Percentiles rank a stretch among this genome's conserved stretches.
phyloP scores from a whole-genome alignment of 768 basidiomycete species.

The Hydnum rufescens region DNA sequence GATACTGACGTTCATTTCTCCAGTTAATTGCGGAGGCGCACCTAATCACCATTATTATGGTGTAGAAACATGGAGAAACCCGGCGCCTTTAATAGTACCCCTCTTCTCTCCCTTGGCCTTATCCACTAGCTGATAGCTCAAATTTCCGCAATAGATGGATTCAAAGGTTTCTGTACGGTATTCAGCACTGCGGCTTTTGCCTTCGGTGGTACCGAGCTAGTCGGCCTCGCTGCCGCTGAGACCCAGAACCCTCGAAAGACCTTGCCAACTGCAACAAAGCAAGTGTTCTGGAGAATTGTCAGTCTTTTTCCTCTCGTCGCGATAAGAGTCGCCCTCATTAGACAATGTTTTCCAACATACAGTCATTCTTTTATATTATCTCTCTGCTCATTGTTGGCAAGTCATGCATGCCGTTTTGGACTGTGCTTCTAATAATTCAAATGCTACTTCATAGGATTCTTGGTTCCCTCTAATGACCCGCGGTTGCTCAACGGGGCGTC shows the following conservation, averaged over 20 bases:
- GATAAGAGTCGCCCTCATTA: constrained; percentile 6
- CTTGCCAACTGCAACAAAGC: constrained; percentile 7
- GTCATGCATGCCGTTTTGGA: no score
- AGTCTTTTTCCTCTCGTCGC: constrained; percentile 5
- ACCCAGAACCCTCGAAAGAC: constrained; percentile 9
- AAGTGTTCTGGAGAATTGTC: not conserved
- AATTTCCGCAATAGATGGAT: constrained; percentile 11
- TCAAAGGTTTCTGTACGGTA: constrained; percentile 19
- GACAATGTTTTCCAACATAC: no score
- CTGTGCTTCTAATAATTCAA: no score
- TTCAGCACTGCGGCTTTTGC: constrained; percentile 16
- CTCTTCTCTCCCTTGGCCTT: not conserved
- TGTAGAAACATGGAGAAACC: constrained; percentile 12
- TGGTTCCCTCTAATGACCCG: constrained; percentile 15
- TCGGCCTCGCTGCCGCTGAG: constrained; percentile 11
- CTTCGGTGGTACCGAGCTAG: constrained; percentile 9
- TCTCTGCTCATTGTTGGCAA: constrained; percentile 9
- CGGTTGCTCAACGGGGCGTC: constrained; percentile 16
- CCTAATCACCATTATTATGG: not conserved
- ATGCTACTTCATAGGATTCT: no score
- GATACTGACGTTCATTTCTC: not conserved
- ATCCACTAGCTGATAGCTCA: constrained; percentile 8
- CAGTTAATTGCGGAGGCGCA: not conserved
- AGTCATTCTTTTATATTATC: constrained; percentile 25
- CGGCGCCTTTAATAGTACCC: constrained; percentile 7